Conservation (phyloP, 495 filamentous ascomycete species). For the Parmelia sp. region DNA sequence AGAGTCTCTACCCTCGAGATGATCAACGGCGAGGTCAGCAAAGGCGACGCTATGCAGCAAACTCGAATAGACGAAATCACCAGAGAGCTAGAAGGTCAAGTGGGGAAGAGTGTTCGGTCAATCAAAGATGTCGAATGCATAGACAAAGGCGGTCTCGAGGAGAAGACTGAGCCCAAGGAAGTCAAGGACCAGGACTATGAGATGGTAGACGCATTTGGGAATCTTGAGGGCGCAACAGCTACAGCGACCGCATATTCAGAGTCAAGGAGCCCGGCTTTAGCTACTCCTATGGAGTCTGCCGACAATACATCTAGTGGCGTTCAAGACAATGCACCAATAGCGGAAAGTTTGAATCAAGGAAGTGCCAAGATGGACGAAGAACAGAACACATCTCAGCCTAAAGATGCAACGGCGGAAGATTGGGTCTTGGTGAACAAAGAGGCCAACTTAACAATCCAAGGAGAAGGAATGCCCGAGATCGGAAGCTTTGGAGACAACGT, state of each 20-base stretch:
- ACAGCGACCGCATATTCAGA: slow-evolving; percentile 4
- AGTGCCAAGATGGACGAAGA: slow-evolving; percentile 7
- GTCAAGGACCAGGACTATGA: slow-evolving; percentile 19
- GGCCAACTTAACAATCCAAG: slow-evolving; percentile 25
- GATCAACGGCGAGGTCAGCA: slow-evolving; percentile 11
- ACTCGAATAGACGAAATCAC: slow-evolving; percentile 51
- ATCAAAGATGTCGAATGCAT: slow-evolving; percentile 60
- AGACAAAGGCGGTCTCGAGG: slow-evolving; percentile 64
- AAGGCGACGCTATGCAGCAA: slow-evolving; percentile 2
- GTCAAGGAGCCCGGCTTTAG: slow-evolving; percentile 10
- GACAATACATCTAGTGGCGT: background rate
- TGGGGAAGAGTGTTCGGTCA: slow-evolving; percentile 49
- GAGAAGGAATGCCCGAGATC: slow-evolving; percentile 16
- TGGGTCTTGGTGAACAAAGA: slow-evolving; percentile 57
- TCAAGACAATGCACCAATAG: background rate
- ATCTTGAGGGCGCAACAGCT: slow-evolving; percentile 7
- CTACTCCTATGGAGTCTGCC: slow-evolving; percentile 2
- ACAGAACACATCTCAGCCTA: slow-evolving; percentile 5
- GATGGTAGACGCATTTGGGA: slow-evolving; percentile 19
- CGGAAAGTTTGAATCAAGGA: background rate
- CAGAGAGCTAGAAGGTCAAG: slow-evolving; percentile 49
- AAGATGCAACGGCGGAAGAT: slow-evolving; percentile 43
- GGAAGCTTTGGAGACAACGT: slow-evolving; percentile 22
- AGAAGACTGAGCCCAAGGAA: slow-evolving; percentile 41
- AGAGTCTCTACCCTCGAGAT: slow-evolving; percentile 18